Evolutionary conservation across 768 basidiomycete genomes (phyloP).

Genomic region (Daedalea quercina): DNA sequence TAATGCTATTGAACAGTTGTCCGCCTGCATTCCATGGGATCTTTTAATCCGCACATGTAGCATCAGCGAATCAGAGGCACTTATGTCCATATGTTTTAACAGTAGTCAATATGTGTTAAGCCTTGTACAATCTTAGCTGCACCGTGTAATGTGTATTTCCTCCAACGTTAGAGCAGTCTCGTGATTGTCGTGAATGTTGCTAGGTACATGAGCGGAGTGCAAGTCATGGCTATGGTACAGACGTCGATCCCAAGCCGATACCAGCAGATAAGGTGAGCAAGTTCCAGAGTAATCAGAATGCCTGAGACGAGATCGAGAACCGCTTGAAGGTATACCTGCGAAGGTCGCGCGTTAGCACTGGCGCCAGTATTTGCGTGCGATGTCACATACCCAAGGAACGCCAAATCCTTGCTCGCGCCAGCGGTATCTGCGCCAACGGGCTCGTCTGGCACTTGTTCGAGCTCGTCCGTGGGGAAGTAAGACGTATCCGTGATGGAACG

Average conservation of each 20-base stretch:
- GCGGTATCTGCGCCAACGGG: slow-evolving; percentile 31
- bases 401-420: slow-evolving; percentile 47
- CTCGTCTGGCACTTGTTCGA: slow-evolving; percentile 65
- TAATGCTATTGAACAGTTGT: neutral
- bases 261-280: neutral
- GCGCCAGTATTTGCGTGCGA: neutral
- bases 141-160: neutral
- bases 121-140: neutral
- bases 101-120: neutral
- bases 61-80: neutral
- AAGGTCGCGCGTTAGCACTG: neutral
- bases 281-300: slow-evolving; percentile 28
- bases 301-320: slow-evolving; percentile 57
- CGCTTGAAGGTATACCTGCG: slow-evolving; percentile 75
- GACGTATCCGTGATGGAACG: slow-evolving; percentile 93
- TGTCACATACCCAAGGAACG: slow-evolving; percentile 45
- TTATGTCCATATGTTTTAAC: slow-evolving; percentile 1
- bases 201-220: neutral
- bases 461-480: slow-evolving; percentile 96
- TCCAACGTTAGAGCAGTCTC: neutral
- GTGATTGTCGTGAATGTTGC: neutral
- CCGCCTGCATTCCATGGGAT: neutral
- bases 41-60: neutral
- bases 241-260: neutral
- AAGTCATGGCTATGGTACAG: neutral